Conservation (phyloP, 202 grass and related monocot genomes). For the Musa balbisiana region DNA sequence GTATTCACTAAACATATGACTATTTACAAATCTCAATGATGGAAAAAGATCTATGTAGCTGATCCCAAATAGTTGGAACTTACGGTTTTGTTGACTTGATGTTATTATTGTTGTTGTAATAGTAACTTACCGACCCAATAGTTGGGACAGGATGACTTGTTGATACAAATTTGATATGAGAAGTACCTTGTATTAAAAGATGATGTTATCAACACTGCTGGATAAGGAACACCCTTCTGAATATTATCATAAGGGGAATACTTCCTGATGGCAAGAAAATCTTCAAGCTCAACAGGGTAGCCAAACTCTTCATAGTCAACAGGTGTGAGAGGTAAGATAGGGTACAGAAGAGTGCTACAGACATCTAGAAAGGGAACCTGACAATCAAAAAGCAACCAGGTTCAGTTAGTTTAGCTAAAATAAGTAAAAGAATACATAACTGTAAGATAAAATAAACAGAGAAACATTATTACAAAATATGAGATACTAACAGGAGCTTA, state of each 20-base stretch:
- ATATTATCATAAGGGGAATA: slow-evolving; percentile 98
- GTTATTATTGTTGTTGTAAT: no score
- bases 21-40: no score
- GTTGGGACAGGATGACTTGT: no score
- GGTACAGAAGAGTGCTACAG: slow-evolving; percentile 77
- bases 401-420: background rate
- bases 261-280: slow-evolving; percentile 81
- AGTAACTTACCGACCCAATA: no score
- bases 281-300: slow-evolving; percentile 74
- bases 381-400: slow-evolving; percentile 14
- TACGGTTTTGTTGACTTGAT: no score
- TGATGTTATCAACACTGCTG: slow-evolving; percentile 83
- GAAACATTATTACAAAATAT: background rate
- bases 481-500: no score
- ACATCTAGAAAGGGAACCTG: slow-evolving; percentile 98
- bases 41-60: no score
- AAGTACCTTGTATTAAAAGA: slow-evolving; percentile 79
- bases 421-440: background rate
- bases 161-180: background rate
- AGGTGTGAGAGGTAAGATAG: slow-evolving; percentile 83
- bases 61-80: no score
- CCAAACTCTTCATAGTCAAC: slow-evolving; percentile 96
- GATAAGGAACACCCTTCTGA: slow-evolving; percentile 71
- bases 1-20: no score
- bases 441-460: background rate